Evolutionary conservation across 768 basidiomycete species (phyloP), one percentile per base, ranked within the genome.

Genomic region (Trametes cinnabarina): DNA sequence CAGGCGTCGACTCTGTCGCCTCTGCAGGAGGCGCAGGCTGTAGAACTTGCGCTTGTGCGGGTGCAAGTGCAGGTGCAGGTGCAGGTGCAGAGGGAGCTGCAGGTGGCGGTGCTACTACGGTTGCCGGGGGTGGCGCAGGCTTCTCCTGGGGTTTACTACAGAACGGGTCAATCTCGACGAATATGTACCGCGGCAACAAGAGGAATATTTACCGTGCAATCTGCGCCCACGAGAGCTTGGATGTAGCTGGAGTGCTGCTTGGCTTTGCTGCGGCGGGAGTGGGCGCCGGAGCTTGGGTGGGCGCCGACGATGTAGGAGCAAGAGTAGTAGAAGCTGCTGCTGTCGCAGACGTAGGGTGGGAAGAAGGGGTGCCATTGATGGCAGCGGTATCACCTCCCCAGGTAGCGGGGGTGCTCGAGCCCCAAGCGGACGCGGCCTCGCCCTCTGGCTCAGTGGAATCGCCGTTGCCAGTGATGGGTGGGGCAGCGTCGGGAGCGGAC

Each of bases 181-280:
- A 32, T 12, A 32, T 23, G 19, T 1, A n/a, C 15, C 3, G 0
- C 14, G 17, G 40, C 23, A n/a, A 58, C 39, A 39, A 60, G 43
- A 30, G 35, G 53, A 25, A 32, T 55, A 73, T 80, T 7, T 67
- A 88, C 90, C 86, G 79, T 61, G 91, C 90, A 68, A 93, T 79
- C 66, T 93, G 88, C 8, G 91, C 91, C 90, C 90, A 93, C 34
- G 91, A 92, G 58, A 89, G 72, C 75, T 91, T 90, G 8, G 88
- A 84, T 12, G 82, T 87, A 26, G 87, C 83, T 41, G 89, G 87
- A 11, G 82, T 76, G 73, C 85, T 88, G 14, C 73, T 56, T 14
- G 63, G 55, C 58, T 68, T 70, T 15, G 66, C 26, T 12, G 65
- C 17, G 23, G 62, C 56, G 20, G 61, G 64, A 4, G 60, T 54